A percentile compares a stretch with the other conserved stretches of the same genome.
phyloP scores from a whole-genome alignment of 2,329 filamentous ascomycete genomes.

The Pseudogymnoascus sp. region DNA sequence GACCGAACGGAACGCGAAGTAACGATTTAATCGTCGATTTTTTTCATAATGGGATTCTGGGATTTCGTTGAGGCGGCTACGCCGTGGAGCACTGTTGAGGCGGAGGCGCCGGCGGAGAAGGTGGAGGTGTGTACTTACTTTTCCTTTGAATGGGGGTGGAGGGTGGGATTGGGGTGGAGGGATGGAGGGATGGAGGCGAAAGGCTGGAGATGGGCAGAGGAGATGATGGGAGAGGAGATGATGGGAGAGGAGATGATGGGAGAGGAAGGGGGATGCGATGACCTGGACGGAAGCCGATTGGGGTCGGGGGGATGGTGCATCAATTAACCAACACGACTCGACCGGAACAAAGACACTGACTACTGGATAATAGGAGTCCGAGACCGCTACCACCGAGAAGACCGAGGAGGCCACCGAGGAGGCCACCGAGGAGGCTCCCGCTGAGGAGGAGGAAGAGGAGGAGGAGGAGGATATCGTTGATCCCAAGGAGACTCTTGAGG shows the following conservation, averaged over 20 bases:
- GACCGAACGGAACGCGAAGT: background rate
- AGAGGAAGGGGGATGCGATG: background rate
- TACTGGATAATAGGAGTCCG: background rate
- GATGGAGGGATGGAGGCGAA: constrained; percentile 7
- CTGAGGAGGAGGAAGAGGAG: constrained; percentile 49
- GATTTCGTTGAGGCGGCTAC: constrained; percentile 56
- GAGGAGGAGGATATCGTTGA: constrained; percentile 74
- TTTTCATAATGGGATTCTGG: constrained; percentile 49
- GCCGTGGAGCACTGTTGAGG: constrained; percentile 57
- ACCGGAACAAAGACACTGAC: background rate
- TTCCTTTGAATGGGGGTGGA: background rate
- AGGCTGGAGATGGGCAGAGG: too few species aligned
- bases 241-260: background rate
- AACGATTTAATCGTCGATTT: background rate
- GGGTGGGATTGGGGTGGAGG: background rate
- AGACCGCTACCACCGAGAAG: constrained; percentile 30
- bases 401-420: constrained; percentile 38
- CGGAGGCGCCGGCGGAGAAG: constrained; percentile 45
- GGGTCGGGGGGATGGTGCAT: background rate
- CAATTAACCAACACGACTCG: background rate
- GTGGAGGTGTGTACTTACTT: constrained; percentile 30
- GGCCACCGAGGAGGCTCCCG: constrained; percentile 34
- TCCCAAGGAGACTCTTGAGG: constrained; percentile 78
- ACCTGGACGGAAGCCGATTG: background rate
- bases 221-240: background rate